Conservation (phyloP, 2,329 filamentous ascomycete genomes). For the Aspergillaceae sp. region DNA sequence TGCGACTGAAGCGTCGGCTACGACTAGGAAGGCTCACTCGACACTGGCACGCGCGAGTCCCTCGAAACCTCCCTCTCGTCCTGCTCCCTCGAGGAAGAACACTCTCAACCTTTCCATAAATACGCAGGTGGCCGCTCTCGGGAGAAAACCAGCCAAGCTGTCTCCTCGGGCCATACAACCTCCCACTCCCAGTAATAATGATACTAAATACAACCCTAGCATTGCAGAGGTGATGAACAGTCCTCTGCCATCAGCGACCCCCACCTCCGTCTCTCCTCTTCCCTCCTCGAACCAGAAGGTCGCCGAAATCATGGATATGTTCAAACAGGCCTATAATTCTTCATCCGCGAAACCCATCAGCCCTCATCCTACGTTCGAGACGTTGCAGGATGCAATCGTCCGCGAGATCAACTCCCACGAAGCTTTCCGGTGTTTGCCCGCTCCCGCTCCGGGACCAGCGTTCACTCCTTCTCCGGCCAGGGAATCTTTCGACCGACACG, state of each 20-base stretch:
- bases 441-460: slow-evolving; percentile 22
- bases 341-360: slow-evolving; percentile 14
- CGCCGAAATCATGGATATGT: slow-evolving; percentile 35
- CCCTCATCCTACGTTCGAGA: slow-evolving; percentile 32
- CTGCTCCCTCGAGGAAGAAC: slow-evolving; percentile 26
- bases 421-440: slow-evolving; percentile 29
- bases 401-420: slow-evolving; percentile 39
- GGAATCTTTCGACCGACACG: slow-evolving; percentile 13
- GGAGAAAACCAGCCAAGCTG: slow-evolving; percentile 22
- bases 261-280: slow-evolving; percentile 15
- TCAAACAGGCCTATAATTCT: slow-evolving; percentile 30
- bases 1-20: no score
- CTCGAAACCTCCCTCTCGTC: slow-evolving; percentile 5
- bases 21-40: no score
- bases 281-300: slow-evolving; percentile 24
- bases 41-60: no score
- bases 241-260: slow-evolving; percentile 23
- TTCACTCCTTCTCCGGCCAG: slow-evolving; percentile 25
- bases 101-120: slow-evolving; percentile 34
- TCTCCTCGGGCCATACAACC: slow-evolving; percentile 29
- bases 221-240: slow-evolving; percentile 37
- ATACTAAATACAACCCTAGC: slow-evolving; percentile 22
- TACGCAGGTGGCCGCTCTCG: slow-evolving; percentile 27
- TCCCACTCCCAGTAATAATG: slow-evolving; percentile 22
- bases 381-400: slow-evolving; percentile 35